Conservation (phyloP, 2,329 filamentous ascomycete genomes). For the Sporothrix sp. region DNA sequence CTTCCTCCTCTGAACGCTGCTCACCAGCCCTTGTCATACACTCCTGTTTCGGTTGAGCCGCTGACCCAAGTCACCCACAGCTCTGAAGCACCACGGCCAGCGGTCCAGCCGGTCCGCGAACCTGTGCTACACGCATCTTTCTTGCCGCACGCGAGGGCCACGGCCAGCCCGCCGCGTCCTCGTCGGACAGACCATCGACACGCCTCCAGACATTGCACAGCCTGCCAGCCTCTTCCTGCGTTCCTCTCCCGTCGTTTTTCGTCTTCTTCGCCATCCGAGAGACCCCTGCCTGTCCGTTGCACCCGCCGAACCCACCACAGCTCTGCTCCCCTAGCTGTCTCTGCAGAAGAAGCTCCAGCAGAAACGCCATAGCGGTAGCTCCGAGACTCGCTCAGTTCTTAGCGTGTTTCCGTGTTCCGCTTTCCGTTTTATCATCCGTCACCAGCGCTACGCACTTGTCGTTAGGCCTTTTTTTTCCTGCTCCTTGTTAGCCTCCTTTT, state of each 20-base stretch:
- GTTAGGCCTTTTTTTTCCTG: constrained; percentile 5
- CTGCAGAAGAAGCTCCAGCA: constrained; percentile 1
- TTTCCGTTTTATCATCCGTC: constrained; percentile 13
- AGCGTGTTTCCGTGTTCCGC: constrained; percentile 13
- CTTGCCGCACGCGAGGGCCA: too few relatives aligned
- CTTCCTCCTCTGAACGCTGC: background rate
- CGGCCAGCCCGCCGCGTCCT: too few relatives aligned
- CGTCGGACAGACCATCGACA: background rate
- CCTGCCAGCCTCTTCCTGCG: background rate
- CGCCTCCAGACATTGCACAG: background rate
- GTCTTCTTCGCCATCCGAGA: background rate
- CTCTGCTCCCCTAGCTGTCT: background rate
- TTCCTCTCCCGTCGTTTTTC: background rate
- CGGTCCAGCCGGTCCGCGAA: constrained; percentile 8
- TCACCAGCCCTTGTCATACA: constrained; percentile 14
- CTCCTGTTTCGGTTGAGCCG: constrained; percentile 20
- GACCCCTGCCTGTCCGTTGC: background rate
- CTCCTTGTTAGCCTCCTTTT: background rate
- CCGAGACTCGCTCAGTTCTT: constrained; percentile 12
- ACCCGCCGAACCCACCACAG: constrained; percentile 1
- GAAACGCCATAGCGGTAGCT: constrained; percentile 11
- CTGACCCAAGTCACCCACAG: constrained; percentile 13
- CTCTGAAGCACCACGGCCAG: constrained; percentile 4
- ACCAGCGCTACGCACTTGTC: constrained; percentile 6
- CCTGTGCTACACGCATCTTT: constrained; percentile 1